Evolutionary conservation across 305 asterid species (phyloP).

Genomic region (Andrographis paniculata): DNA sequence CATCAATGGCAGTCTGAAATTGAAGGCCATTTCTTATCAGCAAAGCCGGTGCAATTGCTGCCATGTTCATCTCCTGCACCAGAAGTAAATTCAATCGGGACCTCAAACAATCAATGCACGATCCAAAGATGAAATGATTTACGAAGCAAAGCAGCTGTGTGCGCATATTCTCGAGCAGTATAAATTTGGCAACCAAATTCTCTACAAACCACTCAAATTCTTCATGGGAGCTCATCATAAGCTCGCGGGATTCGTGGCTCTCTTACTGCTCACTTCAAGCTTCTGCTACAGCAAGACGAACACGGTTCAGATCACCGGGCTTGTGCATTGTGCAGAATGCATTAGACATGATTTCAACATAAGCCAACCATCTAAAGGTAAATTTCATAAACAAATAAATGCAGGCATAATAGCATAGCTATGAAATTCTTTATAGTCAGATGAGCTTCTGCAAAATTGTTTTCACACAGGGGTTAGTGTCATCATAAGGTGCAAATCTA

Average conservation of each 20-base stretch:
- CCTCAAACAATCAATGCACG: slow-evolving; percentile 8
- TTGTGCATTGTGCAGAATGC: slow-evolving; percentile 28
- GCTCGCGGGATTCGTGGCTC: slow-evolving; percentile 15
- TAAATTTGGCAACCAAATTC: slow-evolving; percentile 15
- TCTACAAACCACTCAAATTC: slow-evolving; percentile 1
- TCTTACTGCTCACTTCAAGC: slow-evolving; percentile 20
- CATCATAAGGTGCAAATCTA: slow-evolving; percentile 26
- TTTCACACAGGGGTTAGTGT: slow-evolving; percentile 24
- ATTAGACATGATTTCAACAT: slow-evolving; percentile 14
- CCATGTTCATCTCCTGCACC: slow-evolving; percentile 1
- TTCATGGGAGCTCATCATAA: slow-evolving; percentile 26
- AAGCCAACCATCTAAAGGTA: slow-evolving; percentile 28
- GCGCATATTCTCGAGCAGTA: slow-evolving; percentile 18
- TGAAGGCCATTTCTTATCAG: slow-evolving; percentile 12
- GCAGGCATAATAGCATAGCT: too few species aligned
- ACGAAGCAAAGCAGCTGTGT: not conserved
- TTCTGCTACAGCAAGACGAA: slow-evolving; percentile 24
- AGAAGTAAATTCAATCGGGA: slow-evolving; percentile 17
- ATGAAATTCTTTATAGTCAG: not conserved
- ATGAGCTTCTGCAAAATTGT: slow-evolving; percentile 3
- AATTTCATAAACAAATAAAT: too few species aligned
- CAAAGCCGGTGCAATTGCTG: slow-evolving; percentile 32
- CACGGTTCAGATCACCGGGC: slow-evolving; percentile 29
- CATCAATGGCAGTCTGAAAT: slow-evolving; percentile 1
- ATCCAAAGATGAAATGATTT: not conserved